Base-by-base conservation (phyloP, 23 red algal genomes). In the Gracilaria vermiculophylla region DNA sequence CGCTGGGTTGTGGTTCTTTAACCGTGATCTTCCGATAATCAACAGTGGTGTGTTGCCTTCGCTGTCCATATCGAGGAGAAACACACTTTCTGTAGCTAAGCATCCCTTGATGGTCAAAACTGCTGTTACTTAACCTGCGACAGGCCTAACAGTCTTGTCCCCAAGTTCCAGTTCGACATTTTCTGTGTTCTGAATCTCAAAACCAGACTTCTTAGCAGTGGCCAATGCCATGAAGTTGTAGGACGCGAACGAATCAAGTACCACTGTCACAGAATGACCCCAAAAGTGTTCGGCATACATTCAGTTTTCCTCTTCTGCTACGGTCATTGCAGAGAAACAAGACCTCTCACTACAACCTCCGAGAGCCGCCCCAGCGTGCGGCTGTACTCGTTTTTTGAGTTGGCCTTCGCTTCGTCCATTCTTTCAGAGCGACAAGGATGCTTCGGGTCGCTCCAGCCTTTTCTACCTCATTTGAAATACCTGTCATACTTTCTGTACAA, bases 151-250 rank as follows among this genome's bases (percentile, higher is more conserved):
- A 15, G 58, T 64, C 17, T 50, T 71, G 61, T 86, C 82, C 10
- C 65, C 82, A 19, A 86, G 21, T 43, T 74, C 82, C 35, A 86
- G 41, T 32, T 83, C 57, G 27, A 83, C 57, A 42, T 42, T 57
- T 17, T 45, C 28, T 29, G 48, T 76, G 12, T 48, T 9, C 5
- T 48, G 12, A 1, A 76, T 16, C 27, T 20, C 28, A 3, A 76
- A 10, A 76, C 34, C 34, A 53, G 12, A 76, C 32, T 70, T 45
- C 14, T 85, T 69, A 27, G 80, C 80, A 28, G 54, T 61, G 23
- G 48, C 13, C 6, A 44, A 14, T 57, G 58, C 23, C 80, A 85
- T 50, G 32, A 85, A 69, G 33, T 43, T 53, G 31, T 85, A 60
- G 21, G 40, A 50, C 13, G 80, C 55, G 32, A 43, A 53, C 7